A percentile compares a stretch with the other conserved stretches of the same genome.
These are phyloP conservation scores for Cyberlindnera veronae DNA, from an alignment of 805 yeast species.

Conservation along the genomic window DNA sequence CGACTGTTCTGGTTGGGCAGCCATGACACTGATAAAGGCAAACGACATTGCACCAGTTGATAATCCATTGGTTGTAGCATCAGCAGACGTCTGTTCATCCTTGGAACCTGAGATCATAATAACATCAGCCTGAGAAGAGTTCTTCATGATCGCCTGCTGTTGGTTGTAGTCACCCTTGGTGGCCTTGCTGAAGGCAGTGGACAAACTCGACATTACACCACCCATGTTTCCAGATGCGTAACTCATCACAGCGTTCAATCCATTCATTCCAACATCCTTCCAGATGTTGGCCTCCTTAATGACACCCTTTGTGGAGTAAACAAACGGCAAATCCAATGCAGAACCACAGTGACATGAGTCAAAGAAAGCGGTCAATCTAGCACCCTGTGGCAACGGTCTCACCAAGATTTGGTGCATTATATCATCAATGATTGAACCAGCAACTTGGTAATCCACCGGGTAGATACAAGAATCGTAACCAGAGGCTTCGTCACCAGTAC, in stretches of 20 bases:
- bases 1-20: constrained; percentile 50
- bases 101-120: constrained; percentile 67
- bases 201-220: constrained; percentile 30
- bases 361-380: constrained; percentile 64
- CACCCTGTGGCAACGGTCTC: constrained; percentile 58
- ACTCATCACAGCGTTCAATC: constrained; percentile 48
- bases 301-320: constrained; percentile 70
- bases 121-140: constrained; percentile 65
- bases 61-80: constrained; percentile 58
- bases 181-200: constrained; percentile 22
- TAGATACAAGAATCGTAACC: constrained; percentile 61
- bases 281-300: constrained; percentile 66
- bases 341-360: constrained; percentile 80
- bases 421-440: constrained; percentile 67
- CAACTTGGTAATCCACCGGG: constrained; percentile 57
- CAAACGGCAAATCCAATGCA: constrained; percentile 64
- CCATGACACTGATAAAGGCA: constrained; percentile 60
- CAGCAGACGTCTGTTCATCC: constrained; percentile 58
- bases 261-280: constrained; percentile 63
- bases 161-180: constrained; percentile 27
- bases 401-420: constrained; percentile 60
- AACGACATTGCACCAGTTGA: constrained; percentile 76
- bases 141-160: constrained; percentile 39
- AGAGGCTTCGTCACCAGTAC: constrained; percentile 59
- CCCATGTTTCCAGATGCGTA: constrained; percentile 50